A percentile compares a stretch with the other conserved stretches of the same genome.
Conservation (phyloP, 352 stramenopile species). For the Elongisporangium prolatum region DNA sequence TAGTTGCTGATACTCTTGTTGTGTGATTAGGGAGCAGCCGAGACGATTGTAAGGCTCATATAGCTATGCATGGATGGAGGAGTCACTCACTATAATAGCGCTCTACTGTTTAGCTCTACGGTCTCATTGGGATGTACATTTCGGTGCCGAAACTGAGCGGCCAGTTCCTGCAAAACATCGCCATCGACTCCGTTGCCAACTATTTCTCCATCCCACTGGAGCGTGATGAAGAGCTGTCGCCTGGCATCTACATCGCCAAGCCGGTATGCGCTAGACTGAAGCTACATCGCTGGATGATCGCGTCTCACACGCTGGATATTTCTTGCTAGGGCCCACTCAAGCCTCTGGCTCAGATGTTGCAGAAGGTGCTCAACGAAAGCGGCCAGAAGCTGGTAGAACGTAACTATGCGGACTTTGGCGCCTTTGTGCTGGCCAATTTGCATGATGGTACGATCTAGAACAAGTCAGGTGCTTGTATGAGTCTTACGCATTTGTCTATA, state of each 20-base stretch:
- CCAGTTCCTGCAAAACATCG: slow-evolving; percentile 52
- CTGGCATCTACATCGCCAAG: slow-evolving; percentile 80
- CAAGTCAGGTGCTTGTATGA: slow-evolving; percentile 8
- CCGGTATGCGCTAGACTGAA: slow-evolving; percentile 27
- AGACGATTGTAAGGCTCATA: slow-evolving; percentile 57
- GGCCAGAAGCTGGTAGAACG: slow-evolving; percentile 52
- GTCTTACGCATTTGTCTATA: not conserved
- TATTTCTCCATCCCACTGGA: slow-evolving; percentile 76
- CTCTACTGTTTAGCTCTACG: slow-evolving; percentile 46
- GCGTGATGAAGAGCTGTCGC: slow-evolving; percentile 61
- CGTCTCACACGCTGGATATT: not conserved
- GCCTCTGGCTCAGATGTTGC: slow-evolving; percentile 58
- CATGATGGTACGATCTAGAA: slow-evolving; percentile 10
- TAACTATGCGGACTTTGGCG: slow-evolving; percentile 58
- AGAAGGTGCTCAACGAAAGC: slow-evolving; percentile 51
- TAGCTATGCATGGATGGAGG: not conserved
- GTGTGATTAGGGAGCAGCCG: slow-evolving; percentile 40
- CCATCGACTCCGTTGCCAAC: slow-evolving; percentile 57
- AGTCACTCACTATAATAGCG: too few species aligned
- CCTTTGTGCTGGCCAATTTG: slow-evolving; percentile 66
- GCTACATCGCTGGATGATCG: not conserved
- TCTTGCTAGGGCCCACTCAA: slow-evolving; percentile 49
- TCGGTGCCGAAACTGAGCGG: slow-evolving; percentile 58
- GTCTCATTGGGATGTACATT: slow-evolving; percentile 85
- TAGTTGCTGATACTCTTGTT: not conserved